Percentiles rank a stretch among this genome's conserved stretches.
phyloP scores from a whole-genome alignment of 2,329 filamentous ascomycete genomes.

The Pochonia chlamydosporia region DNA sequence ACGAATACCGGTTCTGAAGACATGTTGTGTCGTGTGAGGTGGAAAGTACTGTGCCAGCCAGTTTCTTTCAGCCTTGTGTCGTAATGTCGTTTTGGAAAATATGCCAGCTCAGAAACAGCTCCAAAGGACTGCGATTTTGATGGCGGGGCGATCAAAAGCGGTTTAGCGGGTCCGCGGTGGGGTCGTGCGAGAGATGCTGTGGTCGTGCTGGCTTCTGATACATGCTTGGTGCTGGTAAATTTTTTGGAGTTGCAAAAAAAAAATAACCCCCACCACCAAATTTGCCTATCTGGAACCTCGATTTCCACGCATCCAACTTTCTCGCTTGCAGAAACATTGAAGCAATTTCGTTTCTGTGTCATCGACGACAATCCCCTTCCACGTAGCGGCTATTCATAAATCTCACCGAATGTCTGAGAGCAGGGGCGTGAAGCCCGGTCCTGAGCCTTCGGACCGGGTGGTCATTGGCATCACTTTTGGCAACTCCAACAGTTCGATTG shows the following conservation, averaged over 20 bases:
- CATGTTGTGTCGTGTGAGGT: slow-evolving; percentile 34
- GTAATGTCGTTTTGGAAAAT: no score
- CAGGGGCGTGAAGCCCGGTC: slow-evolving; percentile 34
- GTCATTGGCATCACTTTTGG: slow-evolving; percentile 97
- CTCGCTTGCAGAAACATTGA: not conserved
- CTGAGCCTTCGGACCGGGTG: slow-evolving; percentile 52
- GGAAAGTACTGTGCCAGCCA: slow-evolving; percentile 1
- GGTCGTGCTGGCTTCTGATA: no score
- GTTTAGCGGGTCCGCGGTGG: not conserved
- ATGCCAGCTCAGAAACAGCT: no score
- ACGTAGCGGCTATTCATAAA: not conserved
- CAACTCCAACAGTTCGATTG: slow-evolving; percentile 97
- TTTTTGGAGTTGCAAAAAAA: slow-evolving; percentile 14
- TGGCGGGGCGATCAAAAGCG: slow-evolving; percentile 4
- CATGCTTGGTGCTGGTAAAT: no score
- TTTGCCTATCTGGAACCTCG: slow-evolving; percentile 1
- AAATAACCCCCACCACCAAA: slow-evolving; percentile 9
- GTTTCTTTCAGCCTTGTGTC: not conserved
- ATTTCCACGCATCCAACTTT: not conserved
- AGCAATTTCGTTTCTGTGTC: not conserved
- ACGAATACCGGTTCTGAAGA: slow-evolving; percentile 56
- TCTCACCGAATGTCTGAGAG: slow-evolving; percentile 39
- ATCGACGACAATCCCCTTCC: not conserved
- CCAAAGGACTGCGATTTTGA: not conserved
- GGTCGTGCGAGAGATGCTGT: not conserved